These are phyloP conservation scores for Berkeleyomyces rouxiae DNA, from an alignment of 2,329 filamentous ascomycete genomes.

Conservation along the genomic window DNA sequence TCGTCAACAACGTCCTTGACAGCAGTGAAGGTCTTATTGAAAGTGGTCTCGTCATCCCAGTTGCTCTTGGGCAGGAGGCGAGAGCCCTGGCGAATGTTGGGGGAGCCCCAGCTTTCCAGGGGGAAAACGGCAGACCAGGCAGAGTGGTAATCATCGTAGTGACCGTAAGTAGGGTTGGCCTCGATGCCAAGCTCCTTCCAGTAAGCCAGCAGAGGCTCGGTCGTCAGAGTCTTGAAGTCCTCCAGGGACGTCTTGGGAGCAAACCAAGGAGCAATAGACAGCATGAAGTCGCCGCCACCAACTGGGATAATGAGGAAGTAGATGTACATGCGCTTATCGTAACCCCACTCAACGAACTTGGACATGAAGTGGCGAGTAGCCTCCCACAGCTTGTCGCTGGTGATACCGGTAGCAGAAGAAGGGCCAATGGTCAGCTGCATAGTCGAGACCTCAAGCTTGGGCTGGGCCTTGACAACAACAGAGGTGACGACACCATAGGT, in stretches of 20 bases:
- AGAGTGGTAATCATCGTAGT: conserved; percentile 19
- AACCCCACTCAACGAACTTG: conserved; percentile 15
- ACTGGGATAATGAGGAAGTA: conserved; percentile 18
- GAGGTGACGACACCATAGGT: conserved; percentile 30
- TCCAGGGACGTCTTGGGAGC: conserved; percentile 17
- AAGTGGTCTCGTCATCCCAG: conserved; percentile 17
- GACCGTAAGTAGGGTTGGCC: conserved; percentile 15
- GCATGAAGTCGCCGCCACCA: conserved; percentile 19
- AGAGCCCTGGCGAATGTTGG: conserved; percentile 17
- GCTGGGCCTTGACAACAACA: conserved; percentile 22
- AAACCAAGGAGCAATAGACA: conserved; percentile 20
- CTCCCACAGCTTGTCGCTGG: conserved; percentile 22
- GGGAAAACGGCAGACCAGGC: conserved; percentile 19
- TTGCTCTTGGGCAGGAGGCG: conserved; percentile 21
- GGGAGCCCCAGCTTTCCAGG: conserved; percentile 11
- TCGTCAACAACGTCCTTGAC: conserved; percentile 23
- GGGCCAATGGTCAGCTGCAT: conserved; percentile 18
- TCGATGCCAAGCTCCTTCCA: conserved; percentile 24
- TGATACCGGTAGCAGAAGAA: conserved; percentile 21
- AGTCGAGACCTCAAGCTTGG: conserved; percentile 21
- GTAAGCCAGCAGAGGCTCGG: conserved; percentile 21
- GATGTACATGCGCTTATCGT: conserved; percentile 12
- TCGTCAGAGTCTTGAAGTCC: conserved; percentile 21
- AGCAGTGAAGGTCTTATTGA: conserved; percentile 18
- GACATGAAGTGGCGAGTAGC: conserved; percentile 23